phyloP scores from a whole-genome alignment of 2,329 filamentous ascomycete genomes.

The Aaosphaeria arxii region DNA sequence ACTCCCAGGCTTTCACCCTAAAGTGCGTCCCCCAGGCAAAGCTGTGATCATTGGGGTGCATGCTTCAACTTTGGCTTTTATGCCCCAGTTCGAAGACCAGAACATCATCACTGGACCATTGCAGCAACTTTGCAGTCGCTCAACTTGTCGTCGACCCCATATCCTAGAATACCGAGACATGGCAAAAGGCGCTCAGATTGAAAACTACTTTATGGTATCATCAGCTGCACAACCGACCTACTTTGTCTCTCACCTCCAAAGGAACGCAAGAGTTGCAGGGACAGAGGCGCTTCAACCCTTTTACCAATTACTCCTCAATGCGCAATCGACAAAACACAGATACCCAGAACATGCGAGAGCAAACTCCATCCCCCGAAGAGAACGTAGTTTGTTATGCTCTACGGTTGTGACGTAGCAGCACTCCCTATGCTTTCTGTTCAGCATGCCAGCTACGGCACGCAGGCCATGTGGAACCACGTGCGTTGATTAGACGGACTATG shows the following conservation, averaged over 20 bases:
- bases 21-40: not conserved
- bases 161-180: not conserved
- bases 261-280: not conserved
- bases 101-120: conserved; percentile 33
- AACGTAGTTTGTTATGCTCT: not conserved
- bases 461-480: conserved; percentile 1
- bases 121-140: conserved; percentile 8
- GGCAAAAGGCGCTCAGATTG: conserved; percentile 29
- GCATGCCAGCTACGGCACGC: no score
- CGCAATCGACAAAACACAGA: conserved; percentile 17
- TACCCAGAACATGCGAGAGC: conserved; percentile 1
- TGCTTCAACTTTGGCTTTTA: conserved; percentile 33
- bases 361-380: not conserved
- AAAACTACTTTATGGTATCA: conserved; percentile 33
- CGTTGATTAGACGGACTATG: conserved; percentile 19
- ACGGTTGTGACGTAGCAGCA: conserved; percentile 8
- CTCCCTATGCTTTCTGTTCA: conserved; percentile 36
- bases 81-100: conserved; percentile 18
- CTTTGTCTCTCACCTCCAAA: not conserved
- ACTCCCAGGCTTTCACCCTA: not conserved
- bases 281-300: conserved; percentile 28
- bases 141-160: conserved; percentile 2
- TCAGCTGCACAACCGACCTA: conserved; percentile 15
- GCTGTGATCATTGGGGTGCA: conserved; percentile 16
- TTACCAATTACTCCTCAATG: conserved; percentile 28